Evolutionary conservation across 805 yeast genomes (phyloP).

Genomic region (Lipomyces sp.): DNA sequence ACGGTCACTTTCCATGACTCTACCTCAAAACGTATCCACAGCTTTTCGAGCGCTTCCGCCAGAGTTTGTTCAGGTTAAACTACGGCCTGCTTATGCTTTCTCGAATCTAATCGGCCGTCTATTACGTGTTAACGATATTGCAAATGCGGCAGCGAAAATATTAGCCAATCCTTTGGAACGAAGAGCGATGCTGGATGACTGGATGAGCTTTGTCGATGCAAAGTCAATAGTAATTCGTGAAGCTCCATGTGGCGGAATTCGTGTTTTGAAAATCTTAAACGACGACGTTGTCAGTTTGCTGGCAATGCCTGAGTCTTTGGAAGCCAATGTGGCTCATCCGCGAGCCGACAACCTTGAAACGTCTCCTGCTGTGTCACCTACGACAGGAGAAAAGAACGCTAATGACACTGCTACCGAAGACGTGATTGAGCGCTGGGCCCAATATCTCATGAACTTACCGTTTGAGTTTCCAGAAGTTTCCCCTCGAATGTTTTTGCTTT

Average conservation of each 20-base stretch:
- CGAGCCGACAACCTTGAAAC: conserved; percentile 4
- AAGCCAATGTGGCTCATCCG: not conserved
- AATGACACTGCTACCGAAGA: conserved; percentile 25
- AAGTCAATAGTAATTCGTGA: conserved; percentile 48
- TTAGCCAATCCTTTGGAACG: conserved; percentile 46
- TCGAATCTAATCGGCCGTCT: conserved; percentile 52
- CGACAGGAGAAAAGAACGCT: not conserved
- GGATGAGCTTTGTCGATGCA: conserved; percentile 51
- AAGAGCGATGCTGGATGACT: conserved; percentile 54
- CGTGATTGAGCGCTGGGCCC: conserved; percentile 40
- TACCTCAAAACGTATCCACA: conserved; percentile 41
- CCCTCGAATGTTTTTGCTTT: conserved; percentile 54
- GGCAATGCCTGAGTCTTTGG: conserved; percentile 1
- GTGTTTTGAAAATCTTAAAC: conserved; percentile 32
- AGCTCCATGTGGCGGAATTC: conserved; percentile 45
- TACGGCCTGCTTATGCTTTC: conserved; percentile 54
- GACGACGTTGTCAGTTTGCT: conserved; percentile 35
- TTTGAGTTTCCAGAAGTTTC: conserved; percentile 48
- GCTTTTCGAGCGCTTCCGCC: conserved; percentile 44
- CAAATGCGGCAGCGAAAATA: conserved; percentile 48
- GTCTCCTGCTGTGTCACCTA: conserved; percentile 3
- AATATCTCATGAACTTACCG: conserved; percentile 45
- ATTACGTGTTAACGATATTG: conserved; percentile 53
- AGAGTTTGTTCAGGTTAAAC: conserved; percentile 50
- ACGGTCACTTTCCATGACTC: conserved; percentile 50